phyloP scores from a whole-genome alignment of 2,329 filamentous ascomycete species.

The Aureobasidium pullulans region DNA sequence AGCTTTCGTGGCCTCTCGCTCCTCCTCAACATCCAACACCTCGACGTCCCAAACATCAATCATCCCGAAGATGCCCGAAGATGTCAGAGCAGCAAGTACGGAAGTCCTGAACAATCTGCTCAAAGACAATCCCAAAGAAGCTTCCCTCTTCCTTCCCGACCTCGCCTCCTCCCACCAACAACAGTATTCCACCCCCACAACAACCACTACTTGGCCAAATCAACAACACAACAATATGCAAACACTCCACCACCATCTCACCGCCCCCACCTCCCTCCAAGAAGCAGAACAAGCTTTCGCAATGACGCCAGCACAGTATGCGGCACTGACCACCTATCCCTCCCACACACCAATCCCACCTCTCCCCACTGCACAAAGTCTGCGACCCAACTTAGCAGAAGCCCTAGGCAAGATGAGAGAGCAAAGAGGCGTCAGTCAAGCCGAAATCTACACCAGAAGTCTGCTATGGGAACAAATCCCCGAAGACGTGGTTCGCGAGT shows the following conservation, averaged over 20 bases:
- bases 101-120: constrained; percentile 72
- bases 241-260: constrained; percentile 39
- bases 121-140: constrained; percentile 48
- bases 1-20: constrained; percentile 89
- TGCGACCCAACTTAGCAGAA: constrained; percentile 63
- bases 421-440: constrained; percentile 47
- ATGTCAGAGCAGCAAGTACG: constrained; percentile 70
- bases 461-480: constrained; percentile 93
- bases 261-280: constrained; percentile 68
- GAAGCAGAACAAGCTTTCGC: constrained; percentile 82
- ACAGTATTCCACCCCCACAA: neutral
- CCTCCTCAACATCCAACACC: constrained; percentile 45
- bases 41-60: constrained; percentile 45
- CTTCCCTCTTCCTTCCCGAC: neutral
- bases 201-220: neutral
- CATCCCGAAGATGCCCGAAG: constrained; percentile 71
- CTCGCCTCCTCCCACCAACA: neutral
- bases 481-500: constrained; percentile 82
- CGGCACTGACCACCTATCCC: constrained; percentile 55
- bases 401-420: constrained; percentile 71
- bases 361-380: constrained; percentile 36
- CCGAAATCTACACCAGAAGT: constrained; percentile 87
- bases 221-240: constrained; percentile 26
- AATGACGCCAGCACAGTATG: constrained; percentile 80
- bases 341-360: neutral